A percentile compares a stretch with the other conserved stretches of the same genome.
Conservation (phyloP, 768 basidiomycete genomes). For the Phanerochaete sordida region DNA sequence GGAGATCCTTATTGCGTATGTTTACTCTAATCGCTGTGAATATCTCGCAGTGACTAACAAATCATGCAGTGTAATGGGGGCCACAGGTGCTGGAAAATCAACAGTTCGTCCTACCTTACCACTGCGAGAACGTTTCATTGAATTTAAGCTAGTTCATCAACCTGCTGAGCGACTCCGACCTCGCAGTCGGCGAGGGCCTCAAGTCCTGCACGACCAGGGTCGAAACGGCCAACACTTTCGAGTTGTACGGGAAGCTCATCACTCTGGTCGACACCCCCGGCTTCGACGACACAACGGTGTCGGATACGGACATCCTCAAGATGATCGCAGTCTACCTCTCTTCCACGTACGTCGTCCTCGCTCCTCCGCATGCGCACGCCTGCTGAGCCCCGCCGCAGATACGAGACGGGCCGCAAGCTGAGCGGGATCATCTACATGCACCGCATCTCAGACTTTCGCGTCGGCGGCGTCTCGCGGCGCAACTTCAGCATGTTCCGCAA, state of each 20-base stretch:
- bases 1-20: background rate
- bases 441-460: slow-evolving; percentile 14
- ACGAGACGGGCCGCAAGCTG: slow-evolving; percentile 12
- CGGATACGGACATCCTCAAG: slow-evolving; percentile 17
- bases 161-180: slow-evolving; percentile 42
- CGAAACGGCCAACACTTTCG: slow-evolving; percentile 39
- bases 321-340: slow-evolving; percentile 13
- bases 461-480: slow-evolving; percentile 21
- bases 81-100: slow-evolving; percentile 19
- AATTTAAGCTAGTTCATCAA: background rate
- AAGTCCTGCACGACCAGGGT: slow-evolving; percentile 51
- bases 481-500: slow-evolving; percentile 49
- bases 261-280: slow-evolving; percentile 57
- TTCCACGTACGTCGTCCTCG: slow-evolving; percentile 17
- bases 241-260: slow-evolving; percentile 38
- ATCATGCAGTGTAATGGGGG: slow-evolving; percentile 15
- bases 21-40: background rate
- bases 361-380: slow-evolving; percentile 23
- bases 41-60: background rate
- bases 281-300: slow-evolving; percentile 50
- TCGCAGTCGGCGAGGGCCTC: slow-evolving; percentile 43
- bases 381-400: slow-evolving; percentile 10
- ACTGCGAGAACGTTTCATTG: background rate
- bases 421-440: slow-evolving; percentile 20
- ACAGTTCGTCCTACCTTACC: slow-evolving; percentile 6